Evolutionary conservation across 2,329 filamentous ascomycete species (phyloP).

Genomic region (Claviceps purpurea): DNA sequence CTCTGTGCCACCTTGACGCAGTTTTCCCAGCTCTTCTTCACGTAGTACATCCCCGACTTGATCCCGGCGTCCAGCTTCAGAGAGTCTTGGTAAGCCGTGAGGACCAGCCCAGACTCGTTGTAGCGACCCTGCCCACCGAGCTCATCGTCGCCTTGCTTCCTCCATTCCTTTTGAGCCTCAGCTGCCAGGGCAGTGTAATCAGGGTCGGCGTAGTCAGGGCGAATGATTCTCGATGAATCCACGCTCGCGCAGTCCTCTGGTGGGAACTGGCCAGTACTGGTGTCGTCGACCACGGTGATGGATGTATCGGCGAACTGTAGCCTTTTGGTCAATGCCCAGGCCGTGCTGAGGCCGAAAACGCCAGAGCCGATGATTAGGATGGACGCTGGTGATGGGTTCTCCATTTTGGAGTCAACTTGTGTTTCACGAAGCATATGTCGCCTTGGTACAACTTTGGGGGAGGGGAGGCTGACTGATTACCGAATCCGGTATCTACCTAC

Average conservation of each 20-base stretch:
- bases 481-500: no score
- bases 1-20: slow-evolving; percentile 35
- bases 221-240: slow-evolving; percentile 51
- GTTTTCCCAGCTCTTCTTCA: slow-evolving; percentile 47
- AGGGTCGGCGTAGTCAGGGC: slow-evolving; percentile 67
- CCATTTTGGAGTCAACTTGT: slow-evolving; percentile 12
- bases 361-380: slow-evolving; percentile 59
- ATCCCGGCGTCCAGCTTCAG: slow-evolving; percentile 14
- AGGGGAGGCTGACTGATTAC: no score
- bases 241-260: slow-evolving; percentile 46
- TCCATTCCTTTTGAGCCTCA: slow-evolving; percentile 57
- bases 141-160: slow-evolving; percentile 39
- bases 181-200: slow-evolving; percentile 64
- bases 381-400: slow-evolving; percentile 24
- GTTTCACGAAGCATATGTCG: background rate
- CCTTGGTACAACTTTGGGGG: no score
- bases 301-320: slow-evolving; percentile 36
- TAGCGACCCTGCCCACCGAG: slow-evolving; percentile 55
- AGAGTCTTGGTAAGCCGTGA: slow-evolving; percentile 40
- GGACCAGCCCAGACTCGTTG: slow-evolving; percentile 52
- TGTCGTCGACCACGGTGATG: slow-evolving; percentile 47
- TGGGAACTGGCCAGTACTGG: slow-evolving; percentile 40
- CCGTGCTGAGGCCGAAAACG: slow-evolving; percentile 47
- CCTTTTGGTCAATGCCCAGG: slow-evolving; percentile 55
- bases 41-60: slow-evolving; percentile 43